Percentiles rank a stretch among this genome's conserved stretches.
Conservation (phyloP, 2,329 filamentous ascomycete genomes). For the Sclerotinia trifoliorum region DNA sequence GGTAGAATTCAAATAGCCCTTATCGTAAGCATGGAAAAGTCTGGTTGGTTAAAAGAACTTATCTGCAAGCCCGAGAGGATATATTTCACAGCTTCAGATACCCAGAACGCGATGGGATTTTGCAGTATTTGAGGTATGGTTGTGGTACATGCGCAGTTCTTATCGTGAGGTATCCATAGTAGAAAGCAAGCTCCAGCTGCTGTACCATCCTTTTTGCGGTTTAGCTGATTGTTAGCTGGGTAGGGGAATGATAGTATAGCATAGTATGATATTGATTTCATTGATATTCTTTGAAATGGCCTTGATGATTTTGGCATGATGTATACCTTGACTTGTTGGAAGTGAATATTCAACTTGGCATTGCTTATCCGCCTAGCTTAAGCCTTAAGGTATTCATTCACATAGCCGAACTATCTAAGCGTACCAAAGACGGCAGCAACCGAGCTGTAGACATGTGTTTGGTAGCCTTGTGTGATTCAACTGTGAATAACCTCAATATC, state of each 20-base stretch:
- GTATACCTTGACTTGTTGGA: neutral
- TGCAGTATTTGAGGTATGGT: neutral
- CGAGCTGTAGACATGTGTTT: neutral
- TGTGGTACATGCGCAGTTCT: conserved; percentile 14
- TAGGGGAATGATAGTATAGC: neutral
- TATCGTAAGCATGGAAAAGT: neutral
- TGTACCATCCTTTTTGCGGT: neutral
- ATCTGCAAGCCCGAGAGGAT: neutral
- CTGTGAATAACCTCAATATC: neutral
- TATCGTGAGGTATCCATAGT: conserved; percentile 11
- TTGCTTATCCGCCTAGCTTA: neutral
- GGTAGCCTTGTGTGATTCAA: conserved; percentile 3
- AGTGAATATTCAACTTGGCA: conserved; percentile 7
- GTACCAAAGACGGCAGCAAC: conserved; percentile 1
- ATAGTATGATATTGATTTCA: neutral
- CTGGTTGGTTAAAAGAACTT: neutral
- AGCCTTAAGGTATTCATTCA: neutral
- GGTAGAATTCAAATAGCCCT: neutral
- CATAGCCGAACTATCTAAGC: conserved; percentile 2
- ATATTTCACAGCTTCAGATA: neutral
- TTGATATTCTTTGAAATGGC: neutral
- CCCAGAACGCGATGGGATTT: neutral
- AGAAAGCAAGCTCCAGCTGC: conserved; percentile 14
- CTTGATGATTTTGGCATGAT: neutral
- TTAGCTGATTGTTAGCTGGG: neutral